A percentile compares a stretch with the other conserved stretches of the same genome.
Conservation (phyloP, 2,329 filamentous ascomycete genomes). For the Parastagonospora nodorum region DNA sequence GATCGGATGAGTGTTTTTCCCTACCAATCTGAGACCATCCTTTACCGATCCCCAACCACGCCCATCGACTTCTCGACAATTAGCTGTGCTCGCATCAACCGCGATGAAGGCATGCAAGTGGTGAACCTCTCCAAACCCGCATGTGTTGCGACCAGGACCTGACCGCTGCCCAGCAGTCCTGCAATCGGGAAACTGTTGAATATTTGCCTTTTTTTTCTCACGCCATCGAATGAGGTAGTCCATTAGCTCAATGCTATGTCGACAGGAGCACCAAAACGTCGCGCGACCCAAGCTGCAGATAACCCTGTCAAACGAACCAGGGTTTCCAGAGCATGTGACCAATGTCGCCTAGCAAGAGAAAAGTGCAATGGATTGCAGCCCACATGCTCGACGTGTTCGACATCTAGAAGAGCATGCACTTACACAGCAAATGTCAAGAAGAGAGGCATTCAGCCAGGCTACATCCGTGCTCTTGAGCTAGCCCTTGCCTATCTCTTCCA, state of each 20-base stretch:
- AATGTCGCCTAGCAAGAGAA: slow-evolving; percentile 69
- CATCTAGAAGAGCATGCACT: slow-evolving; percentile 68
- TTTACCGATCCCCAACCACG: too few relatives aligned
- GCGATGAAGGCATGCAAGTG: too few relatives aligned
- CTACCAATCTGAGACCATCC: background rate
- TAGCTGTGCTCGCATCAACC: too few relatives aligned
- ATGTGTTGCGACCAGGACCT: too few relatives aligned
- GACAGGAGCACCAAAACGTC: slow-evolving; percentile 26
- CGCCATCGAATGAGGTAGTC: too few relatives aligned
- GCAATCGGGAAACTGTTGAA: too few relatives aligned
- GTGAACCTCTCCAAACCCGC: too few relatives aligned
- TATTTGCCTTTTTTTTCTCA: too few relatives aligned
- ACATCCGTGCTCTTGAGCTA: slow-evolving; percentile 74
- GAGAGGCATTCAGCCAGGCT: slow-evolving; percentile 78
- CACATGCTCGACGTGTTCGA: slow-evolving; percentile 68
- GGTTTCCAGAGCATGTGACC: slow-evolving; percentile 72
- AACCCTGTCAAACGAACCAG: slow-evolving; percentile 59
- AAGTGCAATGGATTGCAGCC: slow-evolving; percentile 75
- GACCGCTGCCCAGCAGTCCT: too few relatives aligned
- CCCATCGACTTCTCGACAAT: too few relatives aligned
- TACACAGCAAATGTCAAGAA: slow-evolving; percentile 77
- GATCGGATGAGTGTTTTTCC: slow-evolving; percentile 16
- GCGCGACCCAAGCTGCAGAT: slow-evolving; percentile 21
- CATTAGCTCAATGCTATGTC: too few relatives aligned
- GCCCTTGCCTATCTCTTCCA: slow-evolving; percentile 70